Evolutionary conservation across 257 asterid genomes (phyloP).

Genomic region (Gentiana straminea): DNA sequence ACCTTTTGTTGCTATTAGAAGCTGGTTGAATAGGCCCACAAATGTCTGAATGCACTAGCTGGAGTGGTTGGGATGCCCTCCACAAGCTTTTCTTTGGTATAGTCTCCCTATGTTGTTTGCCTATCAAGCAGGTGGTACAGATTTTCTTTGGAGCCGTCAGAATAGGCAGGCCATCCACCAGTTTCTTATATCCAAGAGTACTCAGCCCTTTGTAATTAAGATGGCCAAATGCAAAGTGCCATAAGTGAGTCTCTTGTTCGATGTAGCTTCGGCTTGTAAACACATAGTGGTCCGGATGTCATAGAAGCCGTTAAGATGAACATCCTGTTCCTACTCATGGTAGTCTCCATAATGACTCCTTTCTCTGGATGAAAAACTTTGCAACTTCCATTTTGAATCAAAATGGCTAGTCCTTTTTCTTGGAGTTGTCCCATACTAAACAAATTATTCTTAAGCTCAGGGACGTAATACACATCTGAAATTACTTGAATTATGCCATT

Average conservation of each 20-base stretch:
- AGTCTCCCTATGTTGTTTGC: neutral
- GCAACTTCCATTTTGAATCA: neutral
- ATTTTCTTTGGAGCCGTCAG: neutral
- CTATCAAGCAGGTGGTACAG: neutral
- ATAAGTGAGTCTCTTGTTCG: neutral
- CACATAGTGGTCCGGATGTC: no score
- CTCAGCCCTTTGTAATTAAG: neutral
- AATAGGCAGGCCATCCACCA: neutral
- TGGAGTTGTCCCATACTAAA: neutral
- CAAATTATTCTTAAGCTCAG: neutral
- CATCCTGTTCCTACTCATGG: neutral
- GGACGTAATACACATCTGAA: neutral
- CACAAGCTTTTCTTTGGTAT: neutral
- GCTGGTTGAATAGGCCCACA: neutral
- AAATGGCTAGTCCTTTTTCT: neutral
- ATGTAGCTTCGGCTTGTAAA: no score
- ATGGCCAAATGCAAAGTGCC: conserved; percentile 1
- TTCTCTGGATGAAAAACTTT: neutral
- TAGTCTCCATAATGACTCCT: neutral
- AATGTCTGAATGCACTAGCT: neutral
- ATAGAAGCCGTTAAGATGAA: neutral
- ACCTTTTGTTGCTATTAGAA: no score
- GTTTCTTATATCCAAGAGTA: neutral
- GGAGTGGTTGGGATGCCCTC: neutral
- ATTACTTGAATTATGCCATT: no score